Base-by-base conservation (phyloP, 1,284 basidiomycete species). In the Anthracocystis panici-leucophaei region DNA sequence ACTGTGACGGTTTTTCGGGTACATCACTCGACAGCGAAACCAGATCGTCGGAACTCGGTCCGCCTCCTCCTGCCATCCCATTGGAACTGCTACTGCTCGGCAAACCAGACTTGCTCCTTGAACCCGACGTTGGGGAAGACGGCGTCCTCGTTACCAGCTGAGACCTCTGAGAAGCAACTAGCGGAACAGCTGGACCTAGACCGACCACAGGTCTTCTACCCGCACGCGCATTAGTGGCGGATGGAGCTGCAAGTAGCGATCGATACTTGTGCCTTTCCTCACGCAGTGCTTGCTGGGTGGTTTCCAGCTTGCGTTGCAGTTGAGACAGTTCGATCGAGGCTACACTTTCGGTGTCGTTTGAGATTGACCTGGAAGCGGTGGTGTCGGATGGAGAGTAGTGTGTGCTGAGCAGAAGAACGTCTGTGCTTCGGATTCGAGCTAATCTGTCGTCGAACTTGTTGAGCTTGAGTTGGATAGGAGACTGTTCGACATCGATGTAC, bases 221-320 rank as follows among this genome's bases (percentile, higher is more conserved):
- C 7, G 55, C 14, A 18, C 64, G 51, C 0, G 50, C 27, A 10
- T 42, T 31, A 1, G 48, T n/a, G 0, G 63, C 52, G 0, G 69
- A 66, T 5, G 69, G 64, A 4, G 70, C 70, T 3, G 73, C 63
- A 12, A 76, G 74, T 7, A 76, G 61, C n/a, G 68, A 59, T 8
- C 74, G 74, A 50, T 76, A 76, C 49, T 76, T 76, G 57, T 72
- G 64, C 18, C 68, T 45, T 21, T 76, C 74, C 23, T 76, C 60
- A n/a, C 68, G 49, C 8, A 72, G 25, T 7, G 74, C 67, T 38
- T 67, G 67, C 25, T 75, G 73, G 7, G 63, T 51, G 8, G 51
- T 53, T 33, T 66, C 66, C 0, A 63, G 45, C 18, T 63, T 65
- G 3, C 55, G 41, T 35, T 56, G 57, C 23, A 75, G 31, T 10